Percentiles rank a stretch among this genome's conserved stretches.
phyloP scores from a whole-genome alignment of 2,329 filamentous ascomycete genomes.

The Diaporthe amygdali region DNA sequence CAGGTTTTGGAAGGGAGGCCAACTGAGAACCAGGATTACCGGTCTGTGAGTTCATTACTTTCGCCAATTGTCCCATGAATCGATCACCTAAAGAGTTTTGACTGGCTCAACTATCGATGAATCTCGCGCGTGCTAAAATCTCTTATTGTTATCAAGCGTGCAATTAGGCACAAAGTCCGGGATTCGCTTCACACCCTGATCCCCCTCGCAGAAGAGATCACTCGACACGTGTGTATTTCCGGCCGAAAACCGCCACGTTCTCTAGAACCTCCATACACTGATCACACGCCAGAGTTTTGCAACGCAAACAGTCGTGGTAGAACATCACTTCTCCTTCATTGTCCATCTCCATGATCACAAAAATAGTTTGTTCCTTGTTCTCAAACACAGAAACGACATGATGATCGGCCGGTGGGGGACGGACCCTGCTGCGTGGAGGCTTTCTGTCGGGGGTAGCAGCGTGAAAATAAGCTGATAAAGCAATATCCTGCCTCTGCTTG shows the following conservation, averaged over 20 bases:
- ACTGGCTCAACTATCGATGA: too few relatives aligned
- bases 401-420: not conserved
- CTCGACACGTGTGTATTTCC: not conserved
- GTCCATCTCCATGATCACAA: not conserved
- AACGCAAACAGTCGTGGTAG: not conserved
- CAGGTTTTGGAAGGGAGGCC: too few relatives aligned
- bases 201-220: not conserved
- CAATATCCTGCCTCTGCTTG: not conserved
- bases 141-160: too few relatives aligned
- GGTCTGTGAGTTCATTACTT: too few relatives aligned
- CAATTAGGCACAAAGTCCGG: too few relatives aligned
- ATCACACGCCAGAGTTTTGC: not conserved
- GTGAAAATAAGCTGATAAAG: not conserved
- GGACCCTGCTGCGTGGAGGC: not conserved
- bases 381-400: not conserved
- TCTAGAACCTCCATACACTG: not conserved
- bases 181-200: too few relatives aligned
- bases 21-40: too few relatives aligned
- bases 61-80: too few relatives aligned
- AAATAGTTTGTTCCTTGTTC: not conserved
- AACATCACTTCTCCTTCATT: not conserved
- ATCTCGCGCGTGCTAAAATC: too few relatives aligned
- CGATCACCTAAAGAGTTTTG: too few relatives aligned
- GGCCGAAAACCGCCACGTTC: not conserved
- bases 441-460: too few relatives aligned